phyloP scores from a whole-genome alignment of 305 asterid genomes.

The Petunia hybrid region DNA sequence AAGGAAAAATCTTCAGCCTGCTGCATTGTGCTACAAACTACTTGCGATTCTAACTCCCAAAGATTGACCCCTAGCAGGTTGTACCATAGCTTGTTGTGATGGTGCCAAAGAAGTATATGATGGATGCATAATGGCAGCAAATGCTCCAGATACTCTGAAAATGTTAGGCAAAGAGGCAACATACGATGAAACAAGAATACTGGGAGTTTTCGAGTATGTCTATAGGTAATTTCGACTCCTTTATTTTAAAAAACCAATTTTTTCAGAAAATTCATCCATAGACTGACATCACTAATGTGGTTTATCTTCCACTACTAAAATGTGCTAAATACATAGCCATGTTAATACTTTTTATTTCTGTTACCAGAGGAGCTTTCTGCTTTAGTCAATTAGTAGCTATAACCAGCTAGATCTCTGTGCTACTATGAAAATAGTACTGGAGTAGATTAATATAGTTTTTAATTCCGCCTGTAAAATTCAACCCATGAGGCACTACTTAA shows the following conservation, averaged over 20 bases:
- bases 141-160: conserved; percentile 80
- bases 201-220: conserved; percentile 88
- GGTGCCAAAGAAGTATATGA: conserved; percentile 69
- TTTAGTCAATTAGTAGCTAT: too few species aligned
- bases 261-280: background rate
- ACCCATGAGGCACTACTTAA: background rate
- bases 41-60: background rate
- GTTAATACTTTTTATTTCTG: too few species aligned
- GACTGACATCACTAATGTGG: background rate
- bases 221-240: conserved; percentile 59
- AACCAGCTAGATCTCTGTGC: too few species aligned
- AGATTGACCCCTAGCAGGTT: conserved; percentile 54
- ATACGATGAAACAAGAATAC: conserved; percentile 71
- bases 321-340: too few species aligned
- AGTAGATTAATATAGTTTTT: too few species aligned
- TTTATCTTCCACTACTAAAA: background rate
- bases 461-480: too few species aligned
- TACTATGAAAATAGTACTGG: too few species aligned
- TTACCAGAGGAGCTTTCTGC: too few species aligned
- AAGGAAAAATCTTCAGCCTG: too few species aligned
- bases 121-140: conserved; percentile 75
- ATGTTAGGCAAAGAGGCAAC: conserved; percentile 81
- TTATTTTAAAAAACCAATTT: background rate
- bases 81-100: conserved; percentile 59
- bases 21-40: background rate